These are phyloP conservation scores for Trichoderma asperelloides DNA, from an alignment of 495 filamentous ascomycete genomes.

Conservation along the genomic window DNA sequence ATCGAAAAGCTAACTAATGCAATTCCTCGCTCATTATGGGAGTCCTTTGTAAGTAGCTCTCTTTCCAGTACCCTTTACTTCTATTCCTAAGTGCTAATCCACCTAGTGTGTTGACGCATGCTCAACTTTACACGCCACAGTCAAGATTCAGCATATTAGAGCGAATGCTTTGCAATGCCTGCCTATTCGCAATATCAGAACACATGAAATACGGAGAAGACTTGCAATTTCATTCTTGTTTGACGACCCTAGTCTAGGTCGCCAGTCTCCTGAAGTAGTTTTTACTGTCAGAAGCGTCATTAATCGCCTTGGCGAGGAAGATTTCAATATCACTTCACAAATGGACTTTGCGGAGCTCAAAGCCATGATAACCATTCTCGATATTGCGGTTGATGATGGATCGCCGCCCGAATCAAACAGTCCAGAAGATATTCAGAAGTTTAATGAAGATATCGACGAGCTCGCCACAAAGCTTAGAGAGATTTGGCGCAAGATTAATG, in stretches of 20 bases:
- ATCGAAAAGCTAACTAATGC: conserved; percentile 17
- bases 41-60: conserved; percentile 20
- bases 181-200: conserved; percentile 41
- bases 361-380: conserved; percentile 55
- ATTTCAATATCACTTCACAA: conserved; percentile 26
- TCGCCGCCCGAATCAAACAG: conserved; percentile 14
- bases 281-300: conserved; percentile 45
- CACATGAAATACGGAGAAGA: conserved; percentile 57
- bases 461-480: conserved; percentile 53
- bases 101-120: background rate
- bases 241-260: conserved; percentile 37
- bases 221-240: conserved; percentile 67
- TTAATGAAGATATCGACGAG: conserved; percentile 60
- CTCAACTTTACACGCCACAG: background rate
- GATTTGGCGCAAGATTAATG: conserved; percentile 63
- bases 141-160: conserved; percentile 10
- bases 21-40: conserved; percentile 17
- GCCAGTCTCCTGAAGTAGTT: conserved; percentile 31
- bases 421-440: conserved; percentile 34
- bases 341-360: conserved; percentile 62
- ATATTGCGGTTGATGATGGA: conserved; percentile 64
- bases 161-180: conserved; percentile 41
- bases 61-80: background rate
- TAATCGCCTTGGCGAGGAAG: conserved; percentile 39
- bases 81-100: background rate